phyloP scores from a whole-genome alignment of 768 basidiomycete genomes.

The Chalciporus chontae region DNA sequence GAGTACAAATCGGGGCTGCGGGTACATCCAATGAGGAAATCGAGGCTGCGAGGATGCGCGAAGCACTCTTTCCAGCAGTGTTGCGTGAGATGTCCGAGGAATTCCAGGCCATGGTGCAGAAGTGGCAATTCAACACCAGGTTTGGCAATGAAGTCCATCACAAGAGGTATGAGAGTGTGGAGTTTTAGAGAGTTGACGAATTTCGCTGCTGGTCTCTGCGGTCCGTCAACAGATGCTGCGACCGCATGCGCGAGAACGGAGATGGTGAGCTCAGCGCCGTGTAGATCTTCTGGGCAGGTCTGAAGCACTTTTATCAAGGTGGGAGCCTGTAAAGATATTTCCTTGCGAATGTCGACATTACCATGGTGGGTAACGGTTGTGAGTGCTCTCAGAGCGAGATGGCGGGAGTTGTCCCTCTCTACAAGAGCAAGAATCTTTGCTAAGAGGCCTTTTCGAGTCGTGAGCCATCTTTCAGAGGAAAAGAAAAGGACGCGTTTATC shows the following conservation, averaged over 20 bases:
- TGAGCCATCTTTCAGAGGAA: neutral
- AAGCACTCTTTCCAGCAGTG: constrained; percentile 45
- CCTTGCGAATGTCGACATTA: constrained; percentile 44
- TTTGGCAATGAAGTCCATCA: constrained; percentile 41
- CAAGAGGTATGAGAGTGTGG: constrained; percentile 39
- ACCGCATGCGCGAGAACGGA: constrained; percentile 52
- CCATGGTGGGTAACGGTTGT: constrained; percentile 62
- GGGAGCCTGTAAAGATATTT: constrained; percentile 45
- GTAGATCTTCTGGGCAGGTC: constrained; percentile 48
- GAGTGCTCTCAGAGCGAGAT: constrained; percentile 53
- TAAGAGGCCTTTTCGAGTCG: constrained; percentile 43
- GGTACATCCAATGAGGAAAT: constrained; percentile 54
- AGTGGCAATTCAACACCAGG: constrained; percentile 41
- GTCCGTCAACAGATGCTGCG: constrained; percentile 40
- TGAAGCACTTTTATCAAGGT: constrained; percentile 44
- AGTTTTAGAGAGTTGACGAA: constrained; percentile 42
- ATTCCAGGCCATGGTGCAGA: constrained; percentile 49
- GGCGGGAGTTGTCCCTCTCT: constrained; percentile 43
- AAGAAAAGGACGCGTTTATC: neutral
- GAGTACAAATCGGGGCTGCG: constrained; percentile 52
- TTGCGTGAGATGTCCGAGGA: constrained; percentile 42
- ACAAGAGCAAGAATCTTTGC: constrained; percentile 55
- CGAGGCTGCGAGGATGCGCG: constrained; percentile 39
- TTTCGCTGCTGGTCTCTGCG: constrained; percentile 34
- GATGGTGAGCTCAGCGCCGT: constrained; percentile 48